Evolutionary conservation across 2,329 filamentous ascomycete genomes (phyloP), one percentile per base, ranked within the genome.

Genomic region (Diplodia seriata): DNA sequence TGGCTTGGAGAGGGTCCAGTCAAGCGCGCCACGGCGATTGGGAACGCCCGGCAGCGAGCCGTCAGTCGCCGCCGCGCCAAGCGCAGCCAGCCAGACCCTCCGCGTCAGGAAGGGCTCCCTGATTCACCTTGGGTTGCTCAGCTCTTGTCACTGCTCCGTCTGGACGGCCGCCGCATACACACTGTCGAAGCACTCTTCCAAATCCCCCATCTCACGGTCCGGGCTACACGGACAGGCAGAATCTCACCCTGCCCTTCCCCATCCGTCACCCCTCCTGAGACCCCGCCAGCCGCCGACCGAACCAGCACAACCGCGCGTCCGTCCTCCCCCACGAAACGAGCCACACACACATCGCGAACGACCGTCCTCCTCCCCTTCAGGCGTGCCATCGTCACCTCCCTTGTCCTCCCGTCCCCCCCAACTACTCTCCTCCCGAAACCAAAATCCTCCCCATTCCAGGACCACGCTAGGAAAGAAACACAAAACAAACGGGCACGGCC

Each of bases 231-330:
- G 33, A 43, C 23, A 49, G 15, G 29, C 26, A 29, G n/a, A n/a
- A 26, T 40, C 40, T 66, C n/a, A 57, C 64, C 31, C 23, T 33
- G 38, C 54, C 64, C 43, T 49, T 40, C 23, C 64, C 9, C 53
- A 57, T 33, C 53, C 49, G 20, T 53, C 33, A 53, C 64, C 64
- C 64, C 64, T 66, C 64, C 62, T 57, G 53, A 66, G 43, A 59
- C 53, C 53, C 64, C 64, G 53, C 64, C 49, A 36, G 38, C 36
- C 20, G 31, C 51, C 50, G 36, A 59, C 31, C 56, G 36, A 59
- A 59, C 54, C 31, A 56, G 33, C 23, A 56, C 56, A 59, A 59
- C 36, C 56, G 38, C 56, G 38, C 56, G 56, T 59, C 23, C 56
- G 56, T 47, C 33, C 38, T 23, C 18, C 18, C 20, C 56, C 38